These are phyloP conservation scores for Thielaviopsis euricoi DNA, from an alignment of 2,329 filamentous ascomycete genomes.

Conservation along the genomic window DNA sequence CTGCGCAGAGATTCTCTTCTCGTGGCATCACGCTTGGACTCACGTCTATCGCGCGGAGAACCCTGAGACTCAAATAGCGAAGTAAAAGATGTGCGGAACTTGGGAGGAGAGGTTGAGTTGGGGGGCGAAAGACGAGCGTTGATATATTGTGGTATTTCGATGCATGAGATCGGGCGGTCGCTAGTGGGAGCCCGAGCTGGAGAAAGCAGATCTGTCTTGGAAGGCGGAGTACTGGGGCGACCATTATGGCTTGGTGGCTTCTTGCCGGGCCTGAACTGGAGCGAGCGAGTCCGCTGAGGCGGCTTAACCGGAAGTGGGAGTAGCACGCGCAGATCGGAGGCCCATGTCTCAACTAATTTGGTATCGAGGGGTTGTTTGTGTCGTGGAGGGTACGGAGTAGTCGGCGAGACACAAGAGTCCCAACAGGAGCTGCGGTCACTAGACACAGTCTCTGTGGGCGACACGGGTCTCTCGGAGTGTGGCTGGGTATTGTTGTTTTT, in stretches of 20 bases:
- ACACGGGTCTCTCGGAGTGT: constrained; percentile 6
- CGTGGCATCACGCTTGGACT: background rate
- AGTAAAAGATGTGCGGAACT: constrained; percentile 7
- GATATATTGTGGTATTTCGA: constrained; percentile 3
- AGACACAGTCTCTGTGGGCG: constrained; percentile 12
- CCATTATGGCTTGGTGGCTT: constrained; percentile 4
- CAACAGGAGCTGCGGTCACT: constrained; percentile 11
- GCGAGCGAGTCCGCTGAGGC: constrained; percentile 6
- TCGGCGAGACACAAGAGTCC: constrained; percentile 11
- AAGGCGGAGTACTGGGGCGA: constrained; percentile 5
- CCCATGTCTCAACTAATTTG: constrained; percentile 7
- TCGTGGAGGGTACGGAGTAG: constrained; percentile 9
- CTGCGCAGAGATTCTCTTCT: constrained; percentile 1
- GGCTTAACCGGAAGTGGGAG: constrained; percentile 6
- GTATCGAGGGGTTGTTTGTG: background rate
- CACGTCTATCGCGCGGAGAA: background rate
- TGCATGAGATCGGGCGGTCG: constrained; percentile 1
- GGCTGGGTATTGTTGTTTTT: background rate
- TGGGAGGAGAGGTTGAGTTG: constrained; percentile 2
- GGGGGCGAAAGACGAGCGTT: background rate
- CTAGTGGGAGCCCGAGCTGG: background rate
- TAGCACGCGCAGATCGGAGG: constrained; percentile 1
- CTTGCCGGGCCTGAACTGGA: constrained; percentile 7
- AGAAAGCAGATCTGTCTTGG: constrained; percentile 1
- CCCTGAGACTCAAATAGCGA: constrained; percentile 5